Base-by-base conservation (phyloP, 768 basidiomycete species). In the Dioszegia aurantiaca region DNA sequence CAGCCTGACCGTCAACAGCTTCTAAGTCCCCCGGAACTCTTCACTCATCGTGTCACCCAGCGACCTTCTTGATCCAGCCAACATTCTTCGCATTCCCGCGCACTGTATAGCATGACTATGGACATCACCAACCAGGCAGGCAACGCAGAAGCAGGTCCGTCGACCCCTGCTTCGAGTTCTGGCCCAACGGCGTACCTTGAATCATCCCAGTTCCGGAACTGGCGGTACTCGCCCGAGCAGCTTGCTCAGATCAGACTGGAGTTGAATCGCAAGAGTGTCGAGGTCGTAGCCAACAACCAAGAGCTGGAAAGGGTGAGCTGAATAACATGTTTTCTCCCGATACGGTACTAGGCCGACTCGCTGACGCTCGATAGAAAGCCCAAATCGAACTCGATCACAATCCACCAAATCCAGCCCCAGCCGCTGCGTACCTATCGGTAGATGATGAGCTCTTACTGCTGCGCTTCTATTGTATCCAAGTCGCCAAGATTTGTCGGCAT, bases 361-460 rank as follows among this genome's bases (percentile, higher is more conserved):
- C n/a, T n/a, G n/a, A n/a, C n/a, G 61, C 26, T 21, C 11, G 19
- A 39, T 46, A 59, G 61, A 55, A 61, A 61, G 58, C 55, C 48
- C 61, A 63, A 58, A 64, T 70, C 63, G 64, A 40, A 27, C 61
- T 70, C 16, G 64, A 66, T 67, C 45, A 67, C 62, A 55, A 68
- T 61, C 47, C 56, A 53, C 56, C 61, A 30, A 73, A 56, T 16
- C 27, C 72, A 85, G 87, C 85, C 82, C 2, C 78, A 80, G 17
- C 81, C 81, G 53, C 83, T 89, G 2, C 83, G 2, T 97, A 97
- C 74, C 80, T 93, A 26, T 82, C 77, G 43, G 82, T 90, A 1
- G 80, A 85, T 27, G 95, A 99, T 77, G 95, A 99, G 74, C 83
- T 85, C 41, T 79, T 89, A 10, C 83, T 99, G 40, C 89, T 98